These are phyloP conservation scores for Gillenia trifoliata DNA, from an alignment of 306 rosid species.

Conservation along the genomic window DNA sequence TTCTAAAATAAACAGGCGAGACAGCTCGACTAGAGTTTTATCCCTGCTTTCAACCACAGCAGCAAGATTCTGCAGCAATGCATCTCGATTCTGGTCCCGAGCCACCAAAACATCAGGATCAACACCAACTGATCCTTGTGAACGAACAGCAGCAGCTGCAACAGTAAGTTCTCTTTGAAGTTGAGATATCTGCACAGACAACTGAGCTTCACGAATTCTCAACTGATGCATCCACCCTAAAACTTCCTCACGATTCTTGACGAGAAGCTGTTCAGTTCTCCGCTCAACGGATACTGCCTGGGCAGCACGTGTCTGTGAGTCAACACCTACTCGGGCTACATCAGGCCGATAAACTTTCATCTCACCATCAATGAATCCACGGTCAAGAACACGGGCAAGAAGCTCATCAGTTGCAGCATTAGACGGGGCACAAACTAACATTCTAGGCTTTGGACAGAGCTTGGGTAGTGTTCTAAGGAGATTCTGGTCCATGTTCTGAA, in stretches of 20 bases:
- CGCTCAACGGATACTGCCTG: constrained; percentile 99
- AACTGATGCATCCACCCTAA: constrained; percentile 93
- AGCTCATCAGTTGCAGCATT: constrained; percentile 99
- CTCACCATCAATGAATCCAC: constrained; percentile 98
- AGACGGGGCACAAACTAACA: constrained; percentile 98
- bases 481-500: constrained; percentile 96
- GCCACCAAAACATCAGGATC: constrained; percentile 92
- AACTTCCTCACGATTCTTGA: constrained; percentile 78
- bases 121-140: constrained; percentile 97
- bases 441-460: constrained; percentile 94
- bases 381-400: constrained; percentile 95
- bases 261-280: constrained; percentile 93
- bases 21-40: constrained; percentile 86
- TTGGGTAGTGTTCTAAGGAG: constrained; percentile 91
- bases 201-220: constrained; percentile 69
- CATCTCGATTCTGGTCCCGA: constrained; percentile 82
- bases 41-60: constrained; percentile 93
- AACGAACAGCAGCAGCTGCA: constrained; percentile 80
- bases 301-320: constrained; percentile 98
- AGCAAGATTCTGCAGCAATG: constrained; percentile 83
- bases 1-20: constrained; percentile 84
- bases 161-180: constrained; percentile 92
- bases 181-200: constrained; percentile 60
- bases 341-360: constrained; percentile 98
- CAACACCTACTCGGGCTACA: constrained; percentile 98